Base-by-base conservation (phyloP, 2,329 filamentous ascomycete species). In the Endoconidiophora laricicola region DNA sequence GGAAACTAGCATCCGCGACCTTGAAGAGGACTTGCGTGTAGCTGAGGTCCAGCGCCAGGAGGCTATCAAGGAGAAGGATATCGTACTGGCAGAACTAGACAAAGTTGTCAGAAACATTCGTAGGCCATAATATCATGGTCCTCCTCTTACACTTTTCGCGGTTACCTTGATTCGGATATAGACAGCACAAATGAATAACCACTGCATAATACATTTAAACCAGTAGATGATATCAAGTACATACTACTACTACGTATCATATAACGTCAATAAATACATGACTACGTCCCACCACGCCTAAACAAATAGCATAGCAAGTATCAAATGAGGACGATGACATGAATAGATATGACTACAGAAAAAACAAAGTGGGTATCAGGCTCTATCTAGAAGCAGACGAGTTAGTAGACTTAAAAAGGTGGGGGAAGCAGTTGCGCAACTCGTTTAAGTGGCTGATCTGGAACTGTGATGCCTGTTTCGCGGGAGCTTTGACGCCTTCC, bases 401-500 rank as follows among this genome's bases (percentile, higher is more conserved):
- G 29, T 48, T 52, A 6, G 20, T 58, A 4, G 66, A 66, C 63
- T 84, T 91, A 71, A 98, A 95, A 55, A 94, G 78, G 52, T 93
- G 79, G 0, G 91, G 87, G 57, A 90, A 96, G 9, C 83, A 64
- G 0, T 67, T 67, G 43, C 83, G 76, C 52, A 98, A 67, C 60
- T 96, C 83, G 55, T 83, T 72, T 24, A 98, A 66, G 59, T 78
- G 74, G 42, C 74, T 71, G 56, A 98, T 83, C 60, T 88, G 81
- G 62, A 83, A 78, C 58, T 84, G 76, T 37, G 81, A 81, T 3
- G 82, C 81, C 53, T 74, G 77, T 4, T 69, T 72, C 20, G 65
- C 63, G 2, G 87, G 88, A 7, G 72, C 62, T 14, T 74, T 67
- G 33, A 86, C 70, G 5, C 74, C 76, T 36, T 84, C 78, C 61